Base-by-base conservation (phyloP, 2,329 filamentous ascomycete species). In the Neonectria hederae region DNA sequence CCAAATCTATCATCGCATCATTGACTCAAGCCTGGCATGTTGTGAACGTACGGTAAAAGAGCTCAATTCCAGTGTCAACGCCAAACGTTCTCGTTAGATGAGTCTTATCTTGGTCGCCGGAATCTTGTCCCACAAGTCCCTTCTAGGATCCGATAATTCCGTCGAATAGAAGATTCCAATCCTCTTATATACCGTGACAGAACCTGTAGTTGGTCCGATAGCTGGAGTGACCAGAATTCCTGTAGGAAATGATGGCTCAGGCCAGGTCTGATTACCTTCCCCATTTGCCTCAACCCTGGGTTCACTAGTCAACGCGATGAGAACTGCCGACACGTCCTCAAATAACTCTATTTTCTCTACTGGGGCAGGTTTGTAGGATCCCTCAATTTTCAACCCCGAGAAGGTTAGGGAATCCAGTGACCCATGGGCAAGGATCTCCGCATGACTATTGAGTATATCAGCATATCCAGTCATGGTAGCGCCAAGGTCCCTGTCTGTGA, bases 171-270 rank as follows among this genome's bases (percentile, higher is more conserved):
- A 55, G 32, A 55, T 45, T 5, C 53, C 38, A 8, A 55, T n/a
- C 14, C 53, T 45, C 21, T 19, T 22, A 24, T 45, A 55, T 43
- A n/a, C 22, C 14, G 17, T 10, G 30, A 14, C 22, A 21, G 11
- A 13, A 13, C 46, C 46, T 4, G 7, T 5, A 5, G 0, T 8
- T 13, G 40, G 32, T 3, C 19, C 17, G 3, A n/a, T 21, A 19
- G n/a, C 53, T 9, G 40, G 22, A 45, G 53, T 46, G 5, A 55
- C 38, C n/a, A 55, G 24, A 35, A 55, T 55, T 22, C 38, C 53
- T 21, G 35, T 26, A 13, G n/a, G 53, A 46, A 5, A 46, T 19
- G 35, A 45, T 45, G 53, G 38, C 22, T 55, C 22, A n/a, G 40
- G 53, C 53, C 38, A 55, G 6, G 14, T 14, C 4, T 32, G 24